Evolutionary conservation across 495 filamentous ascomycete species (phyloP).

Genomic region (Penicillium angulare): DNA sequence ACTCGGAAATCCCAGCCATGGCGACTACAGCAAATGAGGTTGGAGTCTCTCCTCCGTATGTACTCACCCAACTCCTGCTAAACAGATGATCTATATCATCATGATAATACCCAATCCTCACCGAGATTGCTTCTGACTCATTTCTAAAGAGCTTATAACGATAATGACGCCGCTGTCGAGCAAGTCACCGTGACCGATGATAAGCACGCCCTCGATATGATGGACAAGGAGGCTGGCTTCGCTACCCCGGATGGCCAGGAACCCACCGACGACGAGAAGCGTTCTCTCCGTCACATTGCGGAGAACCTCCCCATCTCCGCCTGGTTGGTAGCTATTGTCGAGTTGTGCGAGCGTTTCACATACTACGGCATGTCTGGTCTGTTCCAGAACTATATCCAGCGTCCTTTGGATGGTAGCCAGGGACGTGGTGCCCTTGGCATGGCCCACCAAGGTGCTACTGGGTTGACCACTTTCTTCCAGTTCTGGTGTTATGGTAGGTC

Average conservation of each 20-base stretch:
- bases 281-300: conserved; percentile 49
- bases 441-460: conserved; percentile 55
- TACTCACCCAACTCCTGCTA: conserved; percentile 4
- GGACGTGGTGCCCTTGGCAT: conserved; percentile 57
- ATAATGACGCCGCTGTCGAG: conserved; percentile 16
- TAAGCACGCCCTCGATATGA: conserved; percentile 26
- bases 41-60: conserved; percentile 38
- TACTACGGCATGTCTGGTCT: conserved; percentile 60
- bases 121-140: not conserved
- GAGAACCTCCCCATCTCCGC: conserved; percentile 56
- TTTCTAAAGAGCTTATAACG: conserved; percentile 1
- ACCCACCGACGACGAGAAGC: conserved; percentile 54
- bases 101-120: too few species aligned
- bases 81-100: too few species aligned
- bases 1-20: conserved; percentile 20
- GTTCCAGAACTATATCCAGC: conserved; percentile 60
- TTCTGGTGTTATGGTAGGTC: conserved; percentile 56
- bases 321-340: conserved; percentile 61
- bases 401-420: conserved; percentile 43
- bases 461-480: conserved; percentile 59
- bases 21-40: conserved; percentile 33
- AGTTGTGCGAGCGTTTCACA: conserved; percentile 66
- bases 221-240: conserved; percentile 32
- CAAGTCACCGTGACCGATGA: conserved; percentile 25
- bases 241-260: conserved; percentile 47